Conservation (phyloP, 176 grass and related monocot genomes). For the Panicum miliaceum region DNA sequence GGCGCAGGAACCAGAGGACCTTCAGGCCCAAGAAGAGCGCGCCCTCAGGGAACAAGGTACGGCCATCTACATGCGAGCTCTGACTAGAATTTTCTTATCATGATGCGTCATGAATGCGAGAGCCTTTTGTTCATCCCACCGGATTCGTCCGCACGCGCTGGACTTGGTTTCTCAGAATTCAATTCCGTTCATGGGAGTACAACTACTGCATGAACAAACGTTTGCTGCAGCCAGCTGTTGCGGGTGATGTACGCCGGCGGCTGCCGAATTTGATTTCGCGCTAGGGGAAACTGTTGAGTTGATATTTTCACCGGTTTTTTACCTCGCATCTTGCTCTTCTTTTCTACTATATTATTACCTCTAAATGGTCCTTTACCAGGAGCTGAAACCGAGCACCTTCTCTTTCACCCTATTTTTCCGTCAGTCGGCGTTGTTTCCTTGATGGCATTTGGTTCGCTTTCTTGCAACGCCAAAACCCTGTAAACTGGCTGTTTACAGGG, state of each 20-base stretch:
- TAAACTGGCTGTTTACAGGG: neutral
- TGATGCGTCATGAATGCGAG: neutral
- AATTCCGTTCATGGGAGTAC: no score
- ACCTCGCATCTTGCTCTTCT: no score
- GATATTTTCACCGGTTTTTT: no score
- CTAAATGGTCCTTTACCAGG: neutral
- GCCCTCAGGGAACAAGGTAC: slow-evolving; percentile 76
- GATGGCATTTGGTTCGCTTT: slow-evolving; percentile 43
- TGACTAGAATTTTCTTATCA: neutral
- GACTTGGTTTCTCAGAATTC: neutral
- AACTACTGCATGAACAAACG: no score
- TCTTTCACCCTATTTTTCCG: neutral
- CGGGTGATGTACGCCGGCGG: no score
- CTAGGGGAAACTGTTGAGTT: no score
- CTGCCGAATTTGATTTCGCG: no score
- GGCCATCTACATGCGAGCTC: no score
- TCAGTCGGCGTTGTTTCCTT: slow-evolving; percentile 26
- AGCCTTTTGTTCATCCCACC: neutral
- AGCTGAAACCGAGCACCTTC: slow-evolving; percentile 8
- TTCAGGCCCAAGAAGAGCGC: slow-evolving; percentile 89
- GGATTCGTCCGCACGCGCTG: neutral
- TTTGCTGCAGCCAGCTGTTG: no score
- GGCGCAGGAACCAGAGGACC: slow-evolving; percentile 80
- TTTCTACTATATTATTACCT: neutral
- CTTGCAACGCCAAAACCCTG: neutral